These are phyloP conservation scores for Bipolaris sorokiniana DNA, from an alignment of 2,329 filamentous ascomycete species.

Conservation along the genomic window DNA sequence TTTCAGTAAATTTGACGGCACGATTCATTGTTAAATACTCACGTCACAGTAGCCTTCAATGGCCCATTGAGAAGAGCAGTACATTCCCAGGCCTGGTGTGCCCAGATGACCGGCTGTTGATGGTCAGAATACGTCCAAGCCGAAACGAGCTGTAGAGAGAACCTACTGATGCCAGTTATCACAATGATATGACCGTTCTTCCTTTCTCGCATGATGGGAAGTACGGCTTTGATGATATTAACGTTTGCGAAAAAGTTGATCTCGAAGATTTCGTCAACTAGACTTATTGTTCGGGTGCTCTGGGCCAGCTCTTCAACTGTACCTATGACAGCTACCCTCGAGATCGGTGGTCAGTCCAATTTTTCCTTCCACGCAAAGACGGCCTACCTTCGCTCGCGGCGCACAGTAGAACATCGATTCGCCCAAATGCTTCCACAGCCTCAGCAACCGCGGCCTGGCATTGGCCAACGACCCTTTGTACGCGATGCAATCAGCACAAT, in stretches of 20 bases:
- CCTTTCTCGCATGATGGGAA: conserved; percentile 79
- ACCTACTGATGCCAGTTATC: conserved; percentile 77
- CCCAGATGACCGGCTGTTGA: conserved; percentile 78
- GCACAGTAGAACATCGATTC: conserved; percentile 88
- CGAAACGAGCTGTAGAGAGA: not conserved
- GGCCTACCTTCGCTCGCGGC: conserved; percentile 79
- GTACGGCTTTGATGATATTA: conserved; percentile 88
- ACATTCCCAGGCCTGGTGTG: conserved; percentile 87
- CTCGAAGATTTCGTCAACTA: conserved; percentile 92
- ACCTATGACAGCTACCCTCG: conserved; percentile 74
- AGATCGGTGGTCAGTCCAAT: not conserved
- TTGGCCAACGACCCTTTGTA: conserved; percentile 64
- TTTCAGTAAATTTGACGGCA: conserved; percentile 11
- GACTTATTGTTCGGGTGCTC: conserved; percentile 71
- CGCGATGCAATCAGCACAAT: not conserved
- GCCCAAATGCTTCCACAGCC: conserved; percentile 81
- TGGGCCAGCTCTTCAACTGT: conserved; percentile 89
- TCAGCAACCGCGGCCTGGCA: conserved; percentile 88
- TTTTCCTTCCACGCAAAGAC: not conserved
- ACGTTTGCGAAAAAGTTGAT: conserved; percentile 93
- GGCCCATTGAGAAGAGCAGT: conserved; percentile 92
- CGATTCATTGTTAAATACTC: not conserved
- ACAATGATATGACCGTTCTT: conserved; percentile 89
- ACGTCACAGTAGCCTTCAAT: conserved; percentile 94
- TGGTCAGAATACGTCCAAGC: conserved; percentile 17